Evolutionary conservation across 164 flowering plant genomes (phyloP).

Genomic region (Macadamia integrifolia): DNA sequence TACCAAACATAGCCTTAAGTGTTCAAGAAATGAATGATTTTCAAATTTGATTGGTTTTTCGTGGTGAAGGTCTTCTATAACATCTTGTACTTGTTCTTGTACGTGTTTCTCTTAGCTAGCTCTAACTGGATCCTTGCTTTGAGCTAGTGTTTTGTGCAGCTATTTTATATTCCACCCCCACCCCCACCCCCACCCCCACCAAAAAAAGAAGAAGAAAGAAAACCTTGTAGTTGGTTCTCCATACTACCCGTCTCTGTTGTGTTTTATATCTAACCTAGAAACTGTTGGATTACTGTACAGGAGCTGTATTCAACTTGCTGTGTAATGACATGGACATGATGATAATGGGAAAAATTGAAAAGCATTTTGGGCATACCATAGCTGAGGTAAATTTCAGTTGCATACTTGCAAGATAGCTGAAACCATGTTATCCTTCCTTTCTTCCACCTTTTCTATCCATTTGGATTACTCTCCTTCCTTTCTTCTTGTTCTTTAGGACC

Average conservation of each 20-base stretch:
- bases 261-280: neutral
- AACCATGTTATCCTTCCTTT: neutral
- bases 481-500: too few relatives aligned
- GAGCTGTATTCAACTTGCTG: conserved; percentile 71
- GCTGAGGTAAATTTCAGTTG: conserved; percentile 37
- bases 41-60: too few relatives aligned
- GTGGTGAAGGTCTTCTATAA: too few relatives aligned
- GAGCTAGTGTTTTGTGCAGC: too few relatives aligned
- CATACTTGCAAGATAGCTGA: neutral
- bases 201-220: neutral
- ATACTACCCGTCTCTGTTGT: neutral
- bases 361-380: conserved; percentile 39
- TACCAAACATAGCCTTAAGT: too few relatives aligned
- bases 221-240: neutral
- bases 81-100: too few relatives aligned
- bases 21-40: too few relatives aligned
- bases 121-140: too few relatives aligned
- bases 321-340: conserved; percentile 34
- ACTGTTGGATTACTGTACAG: conserved; percentile 30
- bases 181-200: too few relatives aligned
- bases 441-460: neutral
- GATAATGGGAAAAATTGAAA: conserved; percentile 62
- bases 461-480: neutral
- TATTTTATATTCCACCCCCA: too few relatives aligned
- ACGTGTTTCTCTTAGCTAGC: too few relatives aligned